Evolutionary conservation across 345 rosid species (phyloP), one percentile per base, ranked within the genome.

Genomic region (Salix suchowensis): DNA sequence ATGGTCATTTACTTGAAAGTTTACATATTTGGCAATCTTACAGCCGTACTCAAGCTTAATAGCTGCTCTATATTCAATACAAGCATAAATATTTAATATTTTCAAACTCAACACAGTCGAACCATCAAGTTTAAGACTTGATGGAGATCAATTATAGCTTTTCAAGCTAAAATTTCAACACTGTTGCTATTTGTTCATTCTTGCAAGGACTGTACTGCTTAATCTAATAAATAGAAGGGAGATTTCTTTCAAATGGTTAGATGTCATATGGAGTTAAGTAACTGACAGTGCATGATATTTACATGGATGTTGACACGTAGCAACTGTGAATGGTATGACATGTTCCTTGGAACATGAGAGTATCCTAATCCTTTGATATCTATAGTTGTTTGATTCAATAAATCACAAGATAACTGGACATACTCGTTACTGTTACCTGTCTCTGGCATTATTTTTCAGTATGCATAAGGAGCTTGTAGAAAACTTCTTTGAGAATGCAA

Each of bases 401-500:
- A 36, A 65, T 69, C 28, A 4, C 64, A 6, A 42, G 28, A 16
- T 7, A 58, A 12, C 7, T 24, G 18, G 24, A 65, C 7, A 36
- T 46, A 30, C 36, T 26, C 54, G 19, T 66, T 68, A n/a, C 54
- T 34, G n/a, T 21, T 55, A n/a, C 8, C 74, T 67, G 12, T 52
- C 42, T 73, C 39, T 67, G 61, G 10, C 11, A 65, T 54, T n/a
- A 67, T 50, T 2, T 77, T 52, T 14, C 71, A 91, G 96, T 39
- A 87, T 46, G 81, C 94, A 89, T 77, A 82, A 73, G 77, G n/a
- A 18, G 0, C 85, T 91, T 62, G 81, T 83, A 78, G 28, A 15
- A 5, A 83, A 82, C 12, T 89, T 88, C 82, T 86, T 91, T 72
- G 65, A 32, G 67, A 77, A 80, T 75, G 89, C 92, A 44, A 83